Base-by-base conservation (phyloP, 306 rosid genomes). In the Vachellia pachyceras region DNA sequence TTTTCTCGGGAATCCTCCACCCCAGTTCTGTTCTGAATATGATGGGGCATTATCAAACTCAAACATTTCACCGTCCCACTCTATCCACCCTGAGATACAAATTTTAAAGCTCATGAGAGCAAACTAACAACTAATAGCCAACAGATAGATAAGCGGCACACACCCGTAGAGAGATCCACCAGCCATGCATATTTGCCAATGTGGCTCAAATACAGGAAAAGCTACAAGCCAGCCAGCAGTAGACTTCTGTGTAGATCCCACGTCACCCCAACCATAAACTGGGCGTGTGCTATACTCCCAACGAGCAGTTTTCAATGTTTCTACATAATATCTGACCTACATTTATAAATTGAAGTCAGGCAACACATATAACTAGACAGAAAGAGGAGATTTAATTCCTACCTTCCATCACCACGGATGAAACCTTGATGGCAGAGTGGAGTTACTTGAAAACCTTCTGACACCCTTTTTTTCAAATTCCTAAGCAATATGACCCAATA, bases 201-300 rank as follows among this genome's bases (percentile, higher is more conserved):
- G 99, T 58, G 97, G 99, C 81, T 95, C 99, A 83, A 93, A 95
- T 83, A 95, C 95, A 36, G 97, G 99, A 90, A 95, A 95, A 76
- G 97, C 99, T 52, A 97, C 99, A 77, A 91, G 94, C 99, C 97
- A 95, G 80, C 99, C 99, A 63, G 99, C 99, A 8, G 99, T 90
- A 61, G 99, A 83, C 90, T 93, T 95, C 84, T 95, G 99, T 58
- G 80, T 75, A 68, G 94, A 88, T 8, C 89, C 94, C 76, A 93
- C 97, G 85, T 93, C 90, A 76, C 99, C 99, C 99, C 99, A 95
- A 67, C 99, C 99, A 84, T 86, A 95, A 55, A 90, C 77, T 72
- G 99, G 97, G 45, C 84, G 92, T 40, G 97, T 95, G 78, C 95
- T 90, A 86, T 95, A 95, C 87, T 89, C 93, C 99, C 99, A 95